A percentile compares a stretch with the other conserved stretches of the same genome.
Evolutionary conservation across 2,329 filamentous ascomycete species (phyloP).

Genomic region (Daldinia sp.): DNA sequence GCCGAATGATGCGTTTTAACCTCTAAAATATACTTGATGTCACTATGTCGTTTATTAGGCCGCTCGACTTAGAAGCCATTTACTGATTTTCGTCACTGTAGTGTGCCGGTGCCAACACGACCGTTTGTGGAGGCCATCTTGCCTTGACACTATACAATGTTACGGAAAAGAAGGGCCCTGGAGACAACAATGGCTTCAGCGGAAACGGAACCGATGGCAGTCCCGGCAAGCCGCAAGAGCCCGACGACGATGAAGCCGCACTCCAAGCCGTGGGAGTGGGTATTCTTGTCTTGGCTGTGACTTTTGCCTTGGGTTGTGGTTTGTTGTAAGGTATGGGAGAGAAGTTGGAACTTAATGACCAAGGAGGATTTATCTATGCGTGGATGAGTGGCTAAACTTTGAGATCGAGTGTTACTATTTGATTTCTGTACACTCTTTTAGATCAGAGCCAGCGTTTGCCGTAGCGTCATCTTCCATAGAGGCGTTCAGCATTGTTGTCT

Average conservation of each 20-base stretch:
- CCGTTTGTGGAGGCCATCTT: constrained; percentile 63
- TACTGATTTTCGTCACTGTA: background rate
- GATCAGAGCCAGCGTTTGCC: background rate
- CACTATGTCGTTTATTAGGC: background rate
- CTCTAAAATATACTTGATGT: background rate
- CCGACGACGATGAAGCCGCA: background rate
- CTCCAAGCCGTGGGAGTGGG: constrained; percentile 21
- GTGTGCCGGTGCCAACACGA: constrained; percentile 61
- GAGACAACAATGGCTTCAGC: background rate
- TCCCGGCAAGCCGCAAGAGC: background rate
- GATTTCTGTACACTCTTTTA: background rate
- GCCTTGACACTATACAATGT: constrained; percentile 56
- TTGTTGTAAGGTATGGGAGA: constrained; percentile 11
- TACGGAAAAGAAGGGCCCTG: constrained; percentile 7
- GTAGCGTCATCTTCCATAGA: background rate
- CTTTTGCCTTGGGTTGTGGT: constrained; percentile 13
- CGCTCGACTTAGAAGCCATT: background rate
- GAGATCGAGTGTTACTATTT: background rate
- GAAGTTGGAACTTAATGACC: background rate
- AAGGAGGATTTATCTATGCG: background rate
- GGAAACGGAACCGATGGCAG: background rate
- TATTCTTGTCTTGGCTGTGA: constrained; percentile 12
- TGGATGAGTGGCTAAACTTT: background rate
- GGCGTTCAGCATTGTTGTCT: background rate
- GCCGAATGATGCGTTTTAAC: background rate